Conservation (phyloP, 208 protist genomes). For the Giardia muris region DNA sequence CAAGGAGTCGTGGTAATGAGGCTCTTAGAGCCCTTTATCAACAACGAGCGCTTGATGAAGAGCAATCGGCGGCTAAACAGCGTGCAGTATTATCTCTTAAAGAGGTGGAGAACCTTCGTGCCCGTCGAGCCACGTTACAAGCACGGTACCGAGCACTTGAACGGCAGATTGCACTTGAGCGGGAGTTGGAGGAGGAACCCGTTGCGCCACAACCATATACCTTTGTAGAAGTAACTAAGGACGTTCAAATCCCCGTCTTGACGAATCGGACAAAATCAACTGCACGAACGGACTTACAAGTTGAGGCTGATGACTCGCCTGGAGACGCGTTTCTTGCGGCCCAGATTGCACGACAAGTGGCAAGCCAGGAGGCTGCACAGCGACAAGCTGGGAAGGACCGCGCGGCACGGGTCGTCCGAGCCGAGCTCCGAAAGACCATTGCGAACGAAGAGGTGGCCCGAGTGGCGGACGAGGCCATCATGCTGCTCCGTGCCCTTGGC, state of each 20-base stretch:
- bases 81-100: not conserved
- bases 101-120: not conserved
- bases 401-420: not conserved
- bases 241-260: not conserved
- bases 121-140: not conserved
- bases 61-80: not conserved
- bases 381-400: not conserved
- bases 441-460: not conserved
- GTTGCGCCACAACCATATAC: not conserved
- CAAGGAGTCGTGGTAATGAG: not conserved
- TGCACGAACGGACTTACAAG: not conserved
- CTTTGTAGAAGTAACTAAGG: not conserved
- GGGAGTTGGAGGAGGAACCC: not conserved
- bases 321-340: not conserved
- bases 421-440: not conserved
- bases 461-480: not conserved
- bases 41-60: not conserved
- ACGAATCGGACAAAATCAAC: not conserved
- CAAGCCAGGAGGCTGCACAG: not conserved
- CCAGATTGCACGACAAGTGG: not conserved
- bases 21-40: not conserved
- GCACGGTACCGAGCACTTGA: not conserved
- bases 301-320: not conserved
- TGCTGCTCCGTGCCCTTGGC: not conserved
- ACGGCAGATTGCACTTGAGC: not conserved